Conservation (phyloP, 805 yeast genomes). For the Lachancea sp. region DNA sequence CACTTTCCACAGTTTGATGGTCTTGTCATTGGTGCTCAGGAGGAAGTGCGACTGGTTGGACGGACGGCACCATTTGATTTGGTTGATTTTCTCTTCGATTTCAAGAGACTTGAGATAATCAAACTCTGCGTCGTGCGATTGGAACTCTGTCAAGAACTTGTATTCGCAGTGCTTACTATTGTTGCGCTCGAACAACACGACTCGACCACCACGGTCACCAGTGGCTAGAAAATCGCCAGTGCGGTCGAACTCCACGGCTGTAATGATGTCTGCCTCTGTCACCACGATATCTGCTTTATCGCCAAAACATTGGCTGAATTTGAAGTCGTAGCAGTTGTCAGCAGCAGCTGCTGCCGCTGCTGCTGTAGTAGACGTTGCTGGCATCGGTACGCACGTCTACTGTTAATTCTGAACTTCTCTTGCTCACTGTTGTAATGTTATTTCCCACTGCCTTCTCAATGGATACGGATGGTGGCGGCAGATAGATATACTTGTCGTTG, state of each 20-base stretch:
- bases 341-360: conserved; percentile 23
- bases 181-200: conserved; percentile 89
- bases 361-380: not conserved
- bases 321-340: conserved; percentile 38
- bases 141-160: conserved; percentile 93
- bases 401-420: not conserved
- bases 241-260: conserved; percentile 93
- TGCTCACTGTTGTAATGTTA: too few relatives aligned
- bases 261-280: conserved; percentile 94
- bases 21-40: conserved; percentile 90
- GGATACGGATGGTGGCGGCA: too few relatives aligned
- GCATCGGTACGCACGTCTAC: not conserved
- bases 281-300: conserved; percentile 97
- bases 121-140: conserved; percentile 96
- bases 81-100: conserved; percentile 96
- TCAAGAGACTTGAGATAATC: conserved; percentile 93
- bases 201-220: conserved; percentile 98
- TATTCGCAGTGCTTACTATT: conserved; percentile 79
- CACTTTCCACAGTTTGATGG: conserved; percentile 97
- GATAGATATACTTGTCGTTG: too few relatives aligned
- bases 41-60: conserved; percentile 86
- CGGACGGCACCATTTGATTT: conserved; percentile 91
- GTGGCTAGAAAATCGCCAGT: conserved; percentile 95
- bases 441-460: too few relatives aligned
- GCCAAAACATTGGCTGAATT: conserved; percentile 96